Base-by-base conservation (phyloP, 164 flowering plant species). In the Aristolochia fimbriata region DNA sequence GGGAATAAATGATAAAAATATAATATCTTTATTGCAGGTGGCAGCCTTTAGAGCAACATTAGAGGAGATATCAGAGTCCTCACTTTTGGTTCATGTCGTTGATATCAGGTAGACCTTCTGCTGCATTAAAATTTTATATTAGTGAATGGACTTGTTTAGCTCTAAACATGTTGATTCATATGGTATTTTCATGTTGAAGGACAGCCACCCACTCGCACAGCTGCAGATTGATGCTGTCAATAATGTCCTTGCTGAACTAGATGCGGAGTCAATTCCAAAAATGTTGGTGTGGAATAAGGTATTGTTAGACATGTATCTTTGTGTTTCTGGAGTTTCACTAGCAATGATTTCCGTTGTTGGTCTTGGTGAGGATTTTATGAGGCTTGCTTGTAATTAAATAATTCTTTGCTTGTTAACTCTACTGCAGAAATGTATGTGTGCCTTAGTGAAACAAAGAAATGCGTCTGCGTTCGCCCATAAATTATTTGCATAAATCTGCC, bases 41-140 rank as follows among this genome's bases (percentile, higher is more conserved):
- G 98, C 98, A 73, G 96, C 98, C 59, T 92, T 92, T 73, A 80
- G 96, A 70, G 98, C 96, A 67, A 92, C 98, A 47, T 59, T 92
- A 66, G 98, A 92, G 70, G 98, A 92, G 77, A 88, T 92, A 69
- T 71, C 96, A 33, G 96, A 92, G 69, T 92, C 98, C 12, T 83
- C 96, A 43, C 85, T 92, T 68, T 76, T 92, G 73, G 98, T 92
- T 66, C 98, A 92, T 80, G 96, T 88, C 68, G 91, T 89, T 64
- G 96, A 88, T 66, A 87, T 88, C 64, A 92, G 98, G 98, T 88
- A 49, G n/a, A 16, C 51, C 51, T 49, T 4, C 21, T 0, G 51
- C n/a, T 49, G 51, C 51, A 11, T 4, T 49, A 49, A 49, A 4
- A 3, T 17, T 1, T 15, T 49, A 19, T 49, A 37, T 0, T 37